Base-by-base conservation (phyloP, 495 filamentous ascomycete species). In the Neurospora sp. region DNA sequence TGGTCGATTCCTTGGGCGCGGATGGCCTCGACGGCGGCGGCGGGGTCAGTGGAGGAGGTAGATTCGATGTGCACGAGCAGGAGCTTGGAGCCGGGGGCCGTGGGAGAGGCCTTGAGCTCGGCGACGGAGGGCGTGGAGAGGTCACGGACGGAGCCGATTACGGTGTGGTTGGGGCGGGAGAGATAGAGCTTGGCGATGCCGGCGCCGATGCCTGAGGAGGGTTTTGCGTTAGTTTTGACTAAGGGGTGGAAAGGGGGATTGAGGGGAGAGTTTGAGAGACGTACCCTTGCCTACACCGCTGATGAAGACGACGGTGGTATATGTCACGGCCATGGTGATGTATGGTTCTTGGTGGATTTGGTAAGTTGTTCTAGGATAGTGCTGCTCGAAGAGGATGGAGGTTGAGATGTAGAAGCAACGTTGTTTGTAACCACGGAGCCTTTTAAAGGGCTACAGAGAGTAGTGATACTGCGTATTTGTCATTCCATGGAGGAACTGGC, bases 81-180 rank as follows among this genome's bases (percentile, higher is more conserved):
- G 1, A 79, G 71, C 39, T 69, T 69, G 37, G 73, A 77, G 16
- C 74, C 78, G 16, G 41, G 18, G 6, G 69, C 71, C 1, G 37
- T 12, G n/a, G 74, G 22, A 14, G 70, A 71, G 20, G 65, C 69
- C 27, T 75, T 70, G 41, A 81, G 71, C 40, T 74, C 71, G 9
- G 69, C 39, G 14, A 75, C 74, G 45, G 73, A 27, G 9, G 71
- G 44, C 16, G 73, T 45, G 18, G 68, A 65, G 9, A 72, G 42
- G 40, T 76, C 53, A 14, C 78, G 78, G 22, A 78, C 69, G 73
- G 69, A 76, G 8, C 76, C 79, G 40, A 81, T 77, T 2, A 81
- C 79, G 69, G 69, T 77, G 68, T 81, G 75, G 39, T 76, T 72
- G 5, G 78, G 75, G 35, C 76, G 71, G 39, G 73, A 74, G 59